Conservation (phyloP, 1,284 basidiomycete genomes). For the Bondarzewia mesenterica region DNA sequence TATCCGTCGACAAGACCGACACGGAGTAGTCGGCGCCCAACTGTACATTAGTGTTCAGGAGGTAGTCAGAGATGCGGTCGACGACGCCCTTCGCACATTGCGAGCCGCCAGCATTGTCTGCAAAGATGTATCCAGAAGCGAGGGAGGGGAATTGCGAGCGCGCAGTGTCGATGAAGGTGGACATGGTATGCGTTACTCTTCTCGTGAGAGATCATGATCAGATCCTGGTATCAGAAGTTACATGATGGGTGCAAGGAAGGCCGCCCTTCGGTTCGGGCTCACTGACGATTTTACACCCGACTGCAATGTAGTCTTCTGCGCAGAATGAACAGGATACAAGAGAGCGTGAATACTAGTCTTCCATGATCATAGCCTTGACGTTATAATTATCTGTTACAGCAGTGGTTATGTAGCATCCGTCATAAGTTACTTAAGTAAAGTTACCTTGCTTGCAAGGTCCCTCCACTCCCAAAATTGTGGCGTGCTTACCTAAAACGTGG, state of each 20-base stretch:
- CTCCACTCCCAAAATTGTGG: no score
- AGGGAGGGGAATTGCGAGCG: constrained; percentile 60
- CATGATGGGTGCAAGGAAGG: not conserved
- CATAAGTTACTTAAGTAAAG: no score
- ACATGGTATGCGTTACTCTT: constrained; percentile 8
- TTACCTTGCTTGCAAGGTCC: no score
- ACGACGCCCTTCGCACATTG: constrained; percentile 51
- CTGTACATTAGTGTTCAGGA: constrained; percentile 65
- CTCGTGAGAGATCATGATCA: not conserved
- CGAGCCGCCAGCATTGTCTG: constrained; percentile 76
- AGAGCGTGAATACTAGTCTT: no score
- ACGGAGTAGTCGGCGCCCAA: constrained; percentile 62
- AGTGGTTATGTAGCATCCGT: no score
- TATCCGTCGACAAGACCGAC: constrained; percentile 41
- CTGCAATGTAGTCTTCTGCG: no score
- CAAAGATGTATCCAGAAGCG: constrained; percentile 55
- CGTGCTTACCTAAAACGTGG: no score
- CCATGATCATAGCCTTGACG: no score
- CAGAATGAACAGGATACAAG: no score
- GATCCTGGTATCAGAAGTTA: not conserved
- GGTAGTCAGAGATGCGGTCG: constrained; percentile 55
- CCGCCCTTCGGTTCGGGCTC: not conserved
- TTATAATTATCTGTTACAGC: no score
- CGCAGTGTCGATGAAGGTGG: constrained; percentile 37
- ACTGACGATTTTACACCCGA: no score